These are phyloP conservation scores for Helotiales sp. DNA, from an alignment of 2,329 filamentous ascomycete genomes.

Conservation along the genomic window DNA sequence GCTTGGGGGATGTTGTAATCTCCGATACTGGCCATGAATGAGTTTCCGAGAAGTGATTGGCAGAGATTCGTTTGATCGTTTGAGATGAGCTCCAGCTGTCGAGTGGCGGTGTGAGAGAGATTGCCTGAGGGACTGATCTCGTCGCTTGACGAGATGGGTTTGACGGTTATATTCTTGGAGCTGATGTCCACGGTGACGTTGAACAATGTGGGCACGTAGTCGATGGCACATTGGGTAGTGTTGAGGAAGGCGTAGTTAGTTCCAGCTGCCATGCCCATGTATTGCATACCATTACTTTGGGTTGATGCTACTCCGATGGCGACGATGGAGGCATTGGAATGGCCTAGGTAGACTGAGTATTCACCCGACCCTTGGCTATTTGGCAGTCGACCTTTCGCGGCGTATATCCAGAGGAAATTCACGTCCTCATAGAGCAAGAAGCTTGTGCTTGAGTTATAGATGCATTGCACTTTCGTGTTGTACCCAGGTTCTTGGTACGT, in stretches of 20 bases:
- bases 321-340: neutral
- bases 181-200: constrained; percentile 6
- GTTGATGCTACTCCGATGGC: constrained; percentile 8
- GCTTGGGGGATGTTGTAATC: too few species aligned
- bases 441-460: constrained; percentile 37
- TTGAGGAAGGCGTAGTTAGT: constrained; percentile 11
- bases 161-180: constrained; percentile 1
- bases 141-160: neutral
- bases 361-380: constrained; percentile 6
- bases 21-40: constrained; percentile 11
- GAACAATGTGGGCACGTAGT: constrained; percentile 2
- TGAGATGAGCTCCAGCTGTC: constrained; percentile 19
- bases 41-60: constrained; percentile 6
- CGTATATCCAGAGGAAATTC: neutral
- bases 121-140: constrained; percentile 7
- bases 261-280: constrained; percentile 6
- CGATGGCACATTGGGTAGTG: constrained; percentile 8
- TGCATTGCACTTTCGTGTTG: constrained; percentile 35
- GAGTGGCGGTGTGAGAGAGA: constrained; percentile 3
- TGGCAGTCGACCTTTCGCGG: constrained; percentile 1
- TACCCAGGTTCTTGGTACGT: constrained; percentile 39
- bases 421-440: constrained; percentile 30
- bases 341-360: constrained; percentile 1
- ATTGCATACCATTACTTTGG: neutral
- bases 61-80: constrained; percentile 31